Base-by-base conservation (phyloP, 2,329 filamentous ascomycete genomes). In the Fusarium albosuccineum region DNA sequence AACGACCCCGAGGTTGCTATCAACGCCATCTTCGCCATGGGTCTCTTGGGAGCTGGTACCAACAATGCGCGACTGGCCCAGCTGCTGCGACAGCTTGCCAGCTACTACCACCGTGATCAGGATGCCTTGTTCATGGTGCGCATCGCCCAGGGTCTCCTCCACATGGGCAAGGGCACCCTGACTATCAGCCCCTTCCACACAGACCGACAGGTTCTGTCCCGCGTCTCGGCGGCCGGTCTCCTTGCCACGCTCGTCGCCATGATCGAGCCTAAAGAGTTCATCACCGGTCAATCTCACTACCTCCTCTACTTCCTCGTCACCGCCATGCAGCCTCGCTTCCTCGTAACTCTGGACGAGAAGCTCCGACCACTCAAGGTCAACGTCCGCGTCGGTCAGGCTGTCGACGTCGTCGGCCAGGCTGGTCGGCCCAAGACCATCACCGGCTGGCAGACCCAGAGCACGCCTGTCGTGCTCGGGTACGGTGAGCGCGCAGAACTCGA, bases 21-120 rank as follows among this genome's bases (percentile, higher is more conserved):
- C 80, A 99, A 98, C 77, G 94, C 96, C 74, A 99, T 99, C 77
- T 99, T 99, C 76, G 94, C 96, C 71, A 99, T 99, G 96, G 96
- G 96, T 81, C 90, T 99, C 61, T 86, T 97, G 37, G 96, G 96
- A 74, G 96, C 96, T 3, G 96, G 96, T 73, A 99, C 96, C 56
- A 99, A 99, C 86, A 99, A 99, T 77, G 97, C 96, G 49, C 91
- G 96, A 81, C 83, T 99, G 71, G 97, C 96, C 53, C 96, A 99
- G 81, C 87, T 99, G 51, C 88, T 99, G 40, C 87, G 96, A 71
- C 96, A 99, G 82, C 85, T 99, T 57, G 96, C 97, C 26, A 97
- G 93, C 82, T 99, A 99, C 85, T 99, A 99, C 82, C 94, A 97
- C 83, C 90, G 96, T 53, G 96, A 99, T 72, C 92, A 97, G 73